Conservation (phyloP, 176 grass and related monocot species). For the Oryza meyeriana region DNA sequence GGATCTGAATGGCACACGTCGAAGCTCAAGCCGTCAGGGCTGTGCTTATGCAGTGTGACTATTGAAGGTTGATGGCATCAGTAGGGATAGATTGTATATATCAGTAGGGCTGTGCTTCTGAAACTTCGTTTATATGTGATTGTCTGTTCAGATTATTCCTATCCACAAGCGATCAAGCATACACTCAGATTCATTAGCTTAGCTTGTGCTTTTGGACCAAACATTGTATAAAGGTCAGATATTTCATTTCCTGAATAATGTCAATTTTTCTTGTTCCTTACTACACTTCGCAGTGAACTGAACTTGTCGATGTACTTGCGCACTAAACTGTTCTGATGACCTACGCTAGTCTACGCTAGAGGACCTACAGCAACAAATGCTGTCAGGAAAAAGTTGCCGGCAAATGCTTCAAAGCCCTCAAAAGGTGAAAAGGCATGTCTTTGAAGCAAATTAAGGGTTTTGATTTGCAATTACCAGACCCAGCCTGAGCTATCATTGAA, state of each 20-base stretch:
- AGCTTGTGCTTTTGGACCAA: not conserved
- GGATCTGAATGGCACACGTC: slow-evolving; percentile 61
- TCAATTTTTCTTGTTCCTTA: not conserved
- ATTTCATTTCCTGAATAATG: not conserved
- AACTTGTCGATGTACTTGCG: not conserved
- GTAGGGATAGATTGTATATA: not conserved
- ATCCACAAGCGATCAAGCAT: not conserved
- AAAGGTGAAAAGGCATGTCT: not conserved
- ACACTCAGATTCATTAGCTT: not conserved
- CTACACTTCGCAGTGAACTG: not conserved
- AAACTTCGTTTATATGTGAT: not conserved
- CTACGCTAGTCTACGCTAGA: not conserved
- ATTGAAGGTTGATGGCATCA: slow-evolving; percentile 48
- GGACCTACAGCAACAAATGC: not conserved
- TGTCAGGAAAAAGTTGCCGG: not conserved
- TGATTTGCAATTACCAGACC: not conserved
- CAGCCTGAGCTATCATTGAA: not conserved
- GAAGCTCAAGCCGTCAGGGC: slow-evolving; percentile 34
- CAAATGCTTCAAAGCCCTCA: not conserved
- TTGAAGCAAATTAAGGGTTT: not conserved
- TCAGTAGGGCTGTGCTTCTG: not conserved
- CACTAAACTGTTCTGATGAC: not conserved
- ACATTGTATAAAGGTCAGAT: not conserved
- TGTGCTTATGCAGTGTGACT: slow-evolving; percentile 61
- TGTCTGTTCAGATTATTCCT: not conserved